phyloP scores from a whole-genome alignment of 129 eudicot genomes.

The Helianthus tuberosus region DNA sequence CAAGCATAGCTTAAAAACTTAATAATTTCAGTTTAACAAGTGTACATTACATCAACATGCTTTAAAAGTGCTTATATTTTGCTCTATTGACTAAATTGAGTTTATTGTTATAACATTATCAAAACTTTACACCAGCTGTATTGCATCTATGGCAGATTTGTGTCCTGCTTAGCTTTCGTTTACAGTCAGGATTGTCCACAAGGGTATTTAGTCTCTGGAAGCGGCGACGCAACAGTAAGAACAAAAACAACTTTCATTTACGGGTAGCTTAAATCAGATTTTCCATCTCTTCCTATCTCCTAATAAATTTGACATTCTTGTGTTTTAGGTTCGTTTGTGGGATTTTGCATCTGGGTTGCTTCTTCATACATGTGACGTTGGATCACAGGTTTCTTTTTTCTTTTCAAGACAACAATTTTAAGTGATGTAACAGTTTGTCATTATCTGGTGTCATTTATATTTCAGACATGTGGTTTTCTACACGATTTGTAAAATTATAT shows the following conservation, averaged over 20 bases:
- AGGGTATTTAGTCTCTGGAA: slow-evolving; percentile 83
- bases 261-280: not conserved
- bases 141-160: slow-evolving; percentile 58
- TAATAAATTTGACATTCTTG: slow-evolving; percentile 11
- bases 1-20: not conserved
- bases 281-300: not conserved
- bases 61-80: not conserved
- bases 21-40: not conserved
- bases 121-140: not conserved
- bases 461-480: too few species aligned
- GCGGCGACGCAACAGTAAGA: slow-evolving; percentile 96
- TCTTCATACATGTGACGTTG: slow-evolving; percentile 85
- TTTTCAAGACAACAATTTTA: not conserved
- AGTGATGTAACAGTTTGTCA: not conserved
- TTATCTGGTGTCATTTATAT: not conserved
- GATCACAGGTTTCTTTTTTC: slow-evolving; percentile 58
- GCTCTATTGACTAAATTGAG: slow-evolving; percentile 1
- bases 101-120: not conserved
- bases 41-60: not conserved
- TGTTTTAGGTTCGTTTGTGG: slow-evolving; percentile 90
- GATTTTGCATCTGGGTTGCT: slow-evolving; percentile 78
- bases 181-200: slow-evolving; percentile 49
- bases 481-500: not conserved
- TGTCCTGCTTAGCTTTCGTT: slow-evolving; percentile 75
- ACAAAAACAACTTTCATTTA: not conserved